Conservation (phyloP, 2,329 filamentous ascomycete species). For the Talaromyces sp. region DNA sequence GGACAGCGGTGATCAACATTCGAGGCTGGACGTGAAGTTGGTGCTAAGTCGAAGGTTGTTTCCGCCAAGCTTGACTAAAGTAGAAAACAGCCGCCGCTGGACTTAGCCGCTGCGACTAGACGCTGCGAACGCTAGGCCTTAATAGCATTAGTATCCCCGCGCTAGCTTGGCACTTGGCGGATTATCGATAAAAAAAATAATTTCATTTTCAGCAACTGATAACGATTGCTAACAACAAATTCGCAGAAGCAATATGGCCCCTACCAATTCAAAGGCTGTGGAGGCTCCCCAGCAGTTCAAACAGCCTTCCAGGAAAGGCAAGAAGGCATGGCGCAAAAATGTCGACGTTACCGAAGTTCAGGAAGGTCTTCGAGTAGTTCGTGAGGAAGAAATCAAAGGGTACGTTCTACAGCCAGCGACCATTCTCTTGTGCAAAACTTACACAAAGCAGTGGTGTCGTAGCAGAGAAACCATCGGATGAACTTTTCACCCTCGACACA, state of each 20-base stretch:
- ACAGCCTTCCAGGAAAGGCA: constrained; percentile 92
- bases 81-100: constrained; percentile 11
- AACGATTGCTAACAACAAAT: neutral
- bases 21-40: neutral
- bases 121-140: neutral
- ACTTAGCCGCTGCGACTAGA: constrained; percentile 6
- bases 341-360: constrained; percentile 87
- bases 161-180: constrained; percentile 11
- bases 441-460: constrained; percentile 67
- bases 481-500: constrained; percentile 82
- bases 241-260: constrained; percentile 2
- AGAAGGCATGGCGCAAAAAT: constrained; percentile 98
- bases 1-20: neutral
- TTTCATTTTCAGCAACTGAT: constrained; percentile 7
- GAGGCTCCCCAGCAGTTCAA: constrained; percentile 72
- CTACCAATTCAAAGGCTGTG: constrained; percentile 19
- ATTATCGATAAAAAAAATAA: constrained; percentile 18
- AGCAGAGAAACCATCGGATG: constrained; percentile 73
- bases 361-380: constrained; percentile 74
- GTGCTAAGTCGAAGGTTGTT: constrained; percentile 1
- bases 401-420: constrained; percentile 36
- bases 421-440: constrained; percentile 1
- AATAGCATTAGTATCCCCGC: constrained; percentile 9
- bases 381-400: constrained; percentile 90
- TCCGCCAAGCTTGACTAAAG: constrained; percentile 1